Base-by-base conservation (phyloP, 1,284 basidiomycete genomes). In the Quambalaria eucalypti region DNA sequence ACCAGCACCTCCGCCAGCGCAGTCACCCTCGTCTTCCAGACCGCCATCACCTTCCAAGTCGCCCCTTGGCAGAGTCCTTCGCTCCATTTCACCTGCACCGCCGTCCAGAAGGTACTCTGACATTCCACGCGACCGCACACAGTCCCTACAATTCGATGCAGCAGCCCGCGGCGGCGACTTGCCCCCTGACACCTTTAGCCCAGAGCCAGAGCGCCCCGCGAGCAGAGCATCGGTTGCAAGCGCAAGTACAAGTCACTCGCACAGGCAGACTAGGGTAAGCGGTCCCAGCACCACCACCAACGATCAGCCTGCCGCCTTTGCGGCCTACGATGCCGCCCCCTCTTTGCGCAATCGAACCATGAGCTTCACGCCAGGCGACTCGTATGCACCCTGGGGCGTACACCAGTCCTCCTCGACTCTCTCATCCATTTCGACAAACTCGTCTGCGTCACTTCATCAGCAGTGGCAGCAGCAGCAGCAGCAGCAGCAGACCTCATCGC, bases 151-250 rank as follows among this genome's bases (percentile, higher is more conserved):
- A 19, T 61, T 59, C 53, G 66, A 69, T 23, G 29, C 52, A 4
- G 52, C 55, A 19, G 60, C 66, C 0, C 54, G 42, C 21, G 67
- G 67, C 25, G 67, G 62, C 40, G 59, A 61, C 14, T 56, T 69
- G 25, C 67, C 67, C 9, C 52, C 60, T 2, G 65, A 65, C 52
- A 64, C 63, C 10, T 62, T 64, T 50, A 61, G 62, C 31, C 67
- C 67, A 7, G 65, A 62, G 40, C 65, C 65, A 7, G 33, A 53
- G 14, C 54, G 52, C 16, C 50, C 59, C 8, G 52, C 51, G 14
- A 54, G 54, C 16, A 57, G 54, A 1, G 59, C 60, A 9, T 49
- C 2, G 55, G 56, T 3, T 2, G 47, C 9, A 23, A 25, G 12
- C 42, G 30, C 64, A 61, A 7, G 46, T 59, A 19, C 63, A 52